Conservation (phyloP, 2,329 filamentous ascomycete species). For the Celoporthe dispersa region DNA sequence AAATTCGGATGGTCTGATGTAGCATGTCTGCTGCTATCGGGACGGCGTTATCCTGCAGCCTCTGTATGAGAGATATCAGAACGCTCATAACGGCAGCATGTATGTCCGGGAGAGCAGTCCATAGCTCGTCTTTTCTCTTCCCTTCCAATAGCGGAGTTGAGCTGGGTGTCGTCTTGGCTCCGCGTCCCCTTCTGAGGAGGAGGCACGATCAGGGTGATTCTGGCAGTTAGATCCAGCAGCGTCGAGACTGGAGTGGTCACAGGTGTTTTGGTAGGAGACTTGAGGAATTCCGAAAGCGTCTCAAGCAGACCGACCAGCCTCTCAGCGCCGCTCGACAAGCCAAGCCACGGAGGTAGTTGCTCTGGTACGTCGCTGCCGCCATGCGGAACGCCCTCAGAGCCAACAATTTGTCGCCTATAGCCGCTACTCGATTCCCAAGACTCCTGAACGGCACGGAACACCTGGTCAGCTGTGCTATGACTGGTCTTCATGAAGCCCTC, state of each 20-base stretch:
- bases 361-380: conserved; percentile 52
- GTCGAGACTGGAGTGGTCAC: conserved; percentile 70
- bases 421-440: conserved; percentile 74
- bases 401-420: conserved; percentile 48
- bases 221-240: conserved; percentile 69
- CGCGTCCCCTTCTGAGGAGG: conserved; percentile 51
- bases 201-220: conserved; percentile 69
- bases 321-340: conserved; percentile 74
- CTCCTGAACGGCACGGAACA: conserved; percentile 80
- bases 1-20: conserved; percentile 74
- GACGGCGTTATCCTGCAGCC: conserved; percentile 61
- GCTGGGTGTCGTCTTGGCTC: conserved; percentile 57
- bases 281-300: conserved; percentile 67
- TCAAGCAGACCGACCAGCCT: conserved; percentile 69
- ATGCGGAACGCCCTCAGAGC: conserved; percentile 50
- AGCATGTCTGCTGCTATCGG: conserved; percentile 67
- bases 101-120: conserved; percentile 72
- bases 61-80: conserved; percentile 58
- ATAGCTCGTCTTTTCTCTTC: conserved; percentile 82
- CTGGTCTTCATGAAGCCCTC: conserved; percentile 64
- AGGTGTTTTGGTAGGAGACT: conserved; percentile 64
- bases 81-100: conserved; percentile 73
- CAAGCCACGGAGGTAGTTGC: conserved; percentile 71
- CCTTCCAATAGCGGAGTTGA: conserved; percentile 73
- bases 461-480: conserved; percentile 73